Evolutionary conservation across 768 basidiomycete genomes (phyloP).

Genomic region (Lentinula sp.): DNA sequence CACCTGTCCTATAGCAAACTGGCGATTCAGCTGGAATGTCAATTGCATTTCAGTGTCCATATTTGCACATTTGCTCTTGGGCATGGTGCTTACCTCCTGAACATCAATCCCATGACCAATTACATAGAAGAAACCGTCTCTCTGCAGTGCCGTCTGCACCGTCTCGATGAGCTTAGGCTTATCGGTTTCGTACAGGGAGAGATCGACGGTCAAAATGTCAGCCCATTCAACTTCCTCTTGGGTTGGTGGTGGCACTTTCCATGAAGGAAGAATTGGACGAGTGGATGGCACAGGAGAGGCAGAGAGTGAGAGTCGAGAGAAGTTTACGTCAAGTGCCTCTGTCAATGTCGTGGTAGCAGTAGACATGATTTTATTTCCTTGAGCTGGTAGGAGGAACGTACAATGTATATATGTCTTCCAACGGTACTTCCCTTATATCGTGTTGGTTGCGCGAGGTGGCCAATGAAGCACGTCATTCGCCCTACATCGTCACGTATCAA

Average conservation of each 20-base stretch:
- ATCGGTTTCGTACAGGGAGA: constrained; percentile 23
- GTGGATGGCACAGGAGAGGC: neutral
- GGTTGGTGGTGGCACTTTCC: constrained; percentile 17
- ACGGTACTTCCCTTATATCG: neutral
- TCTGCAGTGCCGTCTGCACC: constrained; percentile 22
- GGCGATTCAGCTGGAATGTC: constrained; percentile 19
- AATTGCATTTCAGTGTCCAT: neutral
- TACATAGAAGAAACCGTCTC: constrained; percentile 31
- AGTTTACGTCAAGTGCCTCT: neutral
- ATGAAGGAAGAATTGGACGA: constrained; percentile 4
- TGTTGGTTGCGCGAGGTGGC: neutral
- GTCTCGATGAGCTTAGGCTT: constrained; percentile 20
- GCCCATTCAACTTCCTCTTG: constrained; percentile 24
- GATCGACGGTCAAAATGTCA: constrained; percentile 28
- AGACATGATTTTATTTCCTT: neutral
- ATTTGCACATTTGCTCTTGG: neutral
- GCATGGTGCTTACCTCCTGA: constrained; percentile 14
- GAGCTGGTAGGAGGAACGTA: neutral
- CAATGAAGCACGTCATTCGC: neutral
- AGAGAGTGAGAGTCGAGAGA: neutral
- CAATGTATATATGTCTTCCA: neutral
- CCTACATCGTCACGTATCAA: neutral
- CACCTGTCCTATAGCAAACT: constrained; percentile 24
- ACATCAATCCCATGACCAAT: constrained; percentile 22
- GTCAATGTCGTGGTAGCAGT: neutral